Evolutionary conservation across 768 basidiomycete genomes (phyloP).

Genomic region (Myochromella boudieri): DNA sequence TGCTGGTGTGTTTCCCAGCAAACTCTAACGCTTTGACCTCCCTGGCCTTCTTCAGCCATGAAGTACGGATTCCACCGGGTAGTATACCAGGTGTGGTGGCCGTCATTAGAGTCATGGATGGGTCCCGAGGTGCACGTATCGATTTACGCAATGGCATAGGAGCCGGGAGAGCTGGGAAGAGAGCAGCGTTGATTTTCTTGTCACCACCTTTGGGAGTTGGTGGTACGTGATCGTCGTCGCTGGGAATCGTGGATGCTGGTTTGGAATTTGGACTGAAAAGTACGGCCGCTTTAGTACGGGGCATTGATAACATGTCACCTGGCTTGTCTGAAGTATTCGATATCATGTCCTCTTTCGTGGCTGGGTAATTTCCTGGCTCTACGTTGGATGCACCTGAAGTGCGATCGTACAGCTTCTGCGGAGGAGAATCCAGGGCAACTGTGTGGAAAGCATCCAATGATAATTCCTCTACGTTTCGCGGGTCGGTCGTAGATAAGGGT

Average conservation of each 20-base stretch:
- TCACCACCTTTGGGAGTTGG: conserved; percentile 19
- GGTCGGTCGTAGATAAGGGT: neutral
- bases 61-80: conserved; percentile 64
- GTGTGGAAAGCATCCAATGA: conserved; percentile 41
- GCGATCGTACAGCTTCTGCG: too few relatives aligned
- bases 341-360: too few relatives aligned
- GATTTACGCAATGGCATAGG: conserved; percentile 73
- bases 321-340: conserved; percentile 4
- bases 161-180: conserved; percentile 66
- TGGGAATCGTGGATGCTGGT: too few relatives aligned
- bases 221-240: conserved; percentile 30
- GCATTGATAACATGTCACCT: conserved; percentile 6
- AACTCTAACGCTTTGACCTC: conserved; percentile 70
- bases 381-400: too few relatives aligned
- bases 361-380: neutral
- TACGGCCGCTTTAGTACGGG: conserved; percentile 3
- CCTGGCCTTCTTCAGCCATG: conserved; percentile 78
- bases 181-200: conserved; percentile 40
- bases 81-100: conserved; percentile 41
- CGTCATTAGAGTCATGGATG: conserved; percentile 29
- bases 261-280: conserved; percentile 5
- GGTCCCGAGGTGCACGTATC: conserved; percentile 48
- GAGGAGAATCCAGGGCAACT: conserved; percentile 37
- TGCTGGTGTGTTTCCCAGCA: conserved; percentile 34
- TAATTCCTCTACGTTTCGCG: conserved; percentile 19